These are phyloP conservation scores for Boletus semigastroideus DNA, from an alignment of 1,284 basidiomycete genomes.

Conservation along the genomic window DNA sequence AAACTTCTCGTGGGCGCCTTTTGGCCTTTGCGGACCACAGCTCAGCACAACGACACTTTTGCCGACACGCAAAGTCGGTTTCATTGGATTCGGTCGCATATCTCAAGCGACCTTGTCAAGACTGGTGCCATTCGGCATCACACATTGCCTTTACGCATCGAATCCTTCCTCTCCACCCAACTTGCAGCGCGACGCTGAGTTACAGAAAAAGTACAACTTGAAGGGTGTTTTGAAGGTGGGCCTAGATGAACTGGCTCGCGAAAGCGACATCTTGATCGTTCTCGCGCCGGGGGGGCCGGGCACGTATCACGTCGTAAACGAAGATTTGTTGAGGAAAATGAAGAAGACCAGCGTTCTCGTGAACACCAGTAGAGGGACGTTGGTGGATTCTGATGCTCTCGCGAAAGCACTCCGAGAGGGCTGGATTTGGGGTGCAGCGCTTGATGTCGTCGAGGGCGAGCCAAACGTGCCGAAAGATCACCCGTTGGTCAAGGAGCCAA, in stretches of 20 bases:
- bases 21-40: conserved; percentile 77
- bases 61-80: conserved; percentile 72
- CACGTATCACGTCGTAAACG: conserved; percentile 76
- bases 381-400: conserved; percentile 89
- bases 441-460: conserved; percentile 95
- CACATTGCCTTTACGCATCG: conserved; percentile 63
- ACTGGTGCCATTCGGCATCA: conserved; percentile 76
- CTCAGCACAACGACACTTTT: conserved; percentile 55
- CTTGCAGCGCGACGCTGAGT: conserved; percentile 50
- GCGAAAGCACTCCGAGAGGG: conserved; percentile 73
- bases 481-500: conserved; percentile 74
- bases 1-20: conserved; percentile 76
- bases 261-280: conserved; percentile 82
- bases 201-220: conserved; percentile 50
- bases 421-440: conserved; percentile 87
- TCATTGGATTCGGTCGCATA: conserved; percentile 94
- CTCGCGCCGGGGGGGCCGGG: conserved; percentile 76
- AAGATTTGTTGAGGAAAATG: conserved; percentile 78
- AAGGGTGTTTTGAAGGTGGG: conserved; percentile 58
- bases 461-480: conserved; percentile 77
- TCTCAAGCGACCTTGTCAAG: conserved; percentile 78
- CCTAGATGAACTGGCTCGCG: conserved; percentile 64
- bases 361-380: conserved; percentile 77
- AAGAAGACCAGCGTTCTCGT: conserved; percentile 80
- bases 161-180: conserved; percentile 49